Base-by-base conservation (phyloP, 1,284 basidiomycete genomes). In the Sparassis latifolia region DNA sequence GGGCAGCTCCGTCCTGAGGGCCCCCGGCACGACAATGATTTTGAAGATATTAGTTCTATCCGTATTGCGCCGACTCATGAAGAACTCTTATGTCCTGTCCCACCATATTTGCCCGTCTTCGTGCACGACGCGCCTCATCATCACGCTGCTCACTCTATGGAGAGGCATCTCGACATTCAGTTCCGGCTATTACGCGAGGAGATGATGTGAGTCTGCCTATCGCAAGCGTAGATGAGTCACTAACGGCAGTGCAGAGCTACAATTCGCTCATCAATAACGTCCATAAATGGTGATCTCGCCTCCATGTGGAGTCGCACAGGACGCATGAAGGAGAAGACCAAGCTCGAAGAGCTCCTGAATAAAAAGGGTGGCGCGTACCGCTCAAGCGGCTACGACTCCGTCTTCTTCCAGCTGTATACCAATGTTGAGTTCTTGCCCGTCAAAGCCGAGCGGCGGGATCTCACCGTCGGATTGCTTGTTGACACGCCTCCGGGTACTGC, bases 191-290 rank as follows among this genome's bases (percentile, higher is more conserved):
- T 74, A n/a, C 59, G 73, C 2, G 71, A 70, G 44, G 72, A 75
- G 52, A 54, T 71, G 9, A 66, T 66, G 67, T 69, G 55, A 39
- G 66, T 58, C 5, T 44, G 28, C 12, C 2, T 10, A 10, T 6
- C 29, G 7, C 33, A 37, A 10, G 2, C 33, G 47, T 7, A 20
- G 20, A 20, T 20, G 20, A 20, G 20, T 20, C 33, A 46, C 45
- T 48, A 6, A 37, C 28, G 9, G 5, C 48, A 47, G 44, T 44
- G 2, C 47, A 82, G 80, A 4, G 77, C 79, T 0, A 71, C 78
- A 0, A 62, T 82, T 32, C 73, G 79, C 3, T 67, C 62, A 6
- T 76, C 82, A 0, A 68, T 80, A 4, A 57, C 64, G 20, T 51
- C 62, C 1, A 46, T 73, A 3, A 48, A 68, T 31, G 55, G 55